These are phyloP conservation scores for Diutina scorzettiae DNA, from an alignment of 1,139 yeast species.

Conservation along the genomic window DNA sequence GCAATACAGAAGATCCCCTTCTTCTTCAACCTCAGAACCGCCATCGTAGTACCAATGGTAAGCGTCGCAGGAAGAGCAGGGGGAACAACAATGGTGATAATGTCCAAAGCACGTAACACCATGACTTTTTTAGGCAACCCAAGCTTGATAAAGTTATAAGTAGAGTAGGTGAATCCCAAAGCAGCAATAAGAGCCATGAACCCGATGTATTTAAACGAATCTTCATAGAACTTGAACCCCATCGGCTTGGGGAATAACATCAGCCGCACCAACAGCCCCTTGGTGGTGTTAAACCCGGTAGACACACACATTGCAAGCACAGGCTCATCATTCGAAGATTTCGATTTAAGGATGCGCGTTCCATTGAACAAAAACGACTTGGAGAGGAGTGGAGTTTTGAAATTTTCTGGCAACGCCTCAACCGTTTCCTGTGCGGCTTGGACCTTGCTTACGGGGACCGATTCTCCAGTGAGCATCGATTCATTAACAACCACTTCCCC, in stretches of 20 bases:
- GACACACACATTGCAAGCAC: slow-evolving; percentile 82
- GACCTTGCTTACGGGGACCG: slow-evolving; percentile 84
- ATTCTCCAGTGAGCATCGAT: slow-evolving; percentile 94
- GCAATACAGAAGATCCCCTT: slow-evolving; percentile 72
- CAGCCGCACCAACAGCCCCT: slow-evolving; percentile 88
- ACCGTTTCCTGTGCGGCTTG: slow-evolving; percentile 58
- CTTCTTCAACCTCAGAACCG: slow-evolving; percentile 60
- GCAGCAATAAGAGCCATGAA: slow-evolving; percentile 83
- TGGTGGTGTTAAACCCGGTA: slow-evolving; percentile 91
- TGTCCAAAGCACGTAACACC: slow-evolving; percentile 80
- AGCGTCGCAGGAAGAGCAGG: slow-evolving; percentile 97
- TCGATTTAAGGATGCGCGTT: slow-evolving; percentile 74
- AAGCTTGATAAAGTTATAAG: slow-evolving; percentile 67
- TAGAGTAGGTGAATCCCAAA: slow-evolving; percentile 74
- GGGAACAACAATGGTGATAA: slow-evolving; percentile 93
- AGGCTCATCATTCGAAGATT: slow-evolving; percentile 52
- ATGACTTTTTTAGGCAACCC: slow-evolving; percentile 61
- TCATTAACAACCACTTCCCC: slow-evolving; percentile 95
- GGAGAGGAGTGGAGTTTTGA: slow-evolving; percentile 55
- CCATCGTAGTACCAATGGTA: slow-evolving; percentile 92
- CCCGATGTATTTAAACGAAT: slow-evolving; percentile 91
- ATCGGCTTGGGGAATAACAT: slow-evolving; percentile 94
- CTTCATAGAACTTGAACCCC: slow-evolving; percentile 86
- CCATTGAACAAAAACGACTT: slow-evolving; percentile 78
- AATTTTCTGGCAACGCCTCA: slow-evolving; percentile 39